Evolutionary conservation across 2,329 filamentous ascomycete species (phyloP), one percentile per base, ranked within the genome.

Genomic region (Thermoascus crustaceus): DNA sequence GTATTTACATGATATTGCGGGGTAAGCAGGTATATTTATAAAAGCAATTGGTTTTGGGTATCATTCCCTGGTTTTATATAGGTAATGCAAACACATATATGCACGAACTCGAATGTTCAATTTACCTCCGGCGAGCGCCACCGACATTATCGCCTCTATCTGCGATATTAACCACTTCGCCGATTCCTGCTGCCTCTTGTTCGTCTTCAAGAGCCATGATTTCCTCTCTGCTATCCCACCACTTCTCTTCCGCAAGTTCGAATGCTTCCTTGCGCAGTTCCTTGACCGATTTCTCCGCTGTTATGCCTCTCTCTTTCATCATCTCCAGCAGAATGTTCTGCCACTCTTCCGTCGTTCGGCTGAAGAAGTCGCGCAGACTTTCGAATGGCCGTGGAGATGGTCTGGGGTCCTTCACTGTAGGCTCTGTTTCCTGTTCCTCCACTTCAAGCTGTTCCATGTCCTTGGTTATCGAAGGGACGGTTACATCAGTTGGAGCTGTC

Each of bases 151-250:
- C 61, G 26, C 71, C 75, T 45, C 78, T 78, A 49, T 94, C 86
- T 32, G 81, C 79, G 53, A 96, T 68, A 54, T 81, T 91, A 36
- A 96, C 85, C 27, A 96, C 85, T 66, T 96, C 91, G 10, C 87
- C 85, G 59, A 96, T 95, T 7, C 91, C 88, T 21, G 87, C 85
- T 32, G 84, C 88, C 62, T 95, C 89, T 67, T 96, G 87, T 66
- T 95, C 89, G 62, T 95, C 89, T 63, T 98, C 91, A 53, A 96
- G 63, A 5, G 78, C 82, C 35, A 80, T 82, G 46, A 98, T 84
- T 65, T 96, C 89, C 66, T 98, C 91, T 50, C 91, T 76, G 56
- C 82, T 87, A 69, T 95, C 91, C 91, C 91, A 98, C 91, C 91
- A 98, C 60, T 94, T 94, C 65, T 88, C 84, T 62, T 98, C 91